phyloP scores from a whole-genome alignment of 2,329 filamentous ascomycete species.

The Venturia effusa region DNA sequence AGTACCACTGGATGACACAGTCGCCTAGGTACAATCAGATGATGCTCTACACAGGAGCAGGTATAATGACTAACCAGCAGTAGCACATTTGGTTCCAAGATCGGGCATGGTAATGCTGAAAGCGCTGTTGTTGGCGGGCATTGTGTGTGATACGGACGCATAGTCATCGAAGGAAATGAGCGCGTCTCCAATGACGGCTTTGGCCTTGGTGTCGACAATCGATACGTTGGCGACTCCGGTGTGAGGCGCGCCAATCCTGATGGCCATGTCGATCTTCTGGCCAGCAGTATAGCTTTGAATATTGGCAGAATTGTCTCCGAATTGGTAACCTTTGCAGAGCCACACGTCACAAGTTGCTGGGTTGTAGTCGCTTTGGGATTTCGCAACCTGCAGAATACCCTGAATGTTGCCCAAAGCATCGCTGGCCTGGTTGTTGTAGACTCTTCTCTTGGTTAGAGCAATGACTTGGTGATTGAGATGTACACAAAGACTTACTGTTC shows the following conservation, averaged over 20 bases:
- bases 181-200: conserved; percentile 41
- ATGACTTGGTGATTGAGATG: neutral
- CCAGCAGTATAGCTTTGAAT: conserved; percentile 42
- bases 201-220: conserved; percentile 43
- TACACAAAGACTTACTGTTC: conserved; percentile 24
- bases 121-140: conserved; percentile 34
- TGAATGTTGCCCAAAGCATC: conserved; percentile 50
- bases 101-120: conserved; percentile 47
- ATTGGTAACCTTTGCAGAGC: conserved; percentile 49
- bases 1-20: conserved; percentile 52
- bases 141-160: conserved; percentile 35
- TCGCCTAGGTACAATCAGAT: conserved; percentile 10
- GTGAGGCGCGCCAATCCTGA: conserved; percentile 43
- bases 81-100: conserved; percentile 35
- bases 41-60: conserved; percentile 7
- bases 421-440: conserved; percentile 40
- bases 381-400: conserved; percentile 40
- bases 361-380: conserved; percentile 38
- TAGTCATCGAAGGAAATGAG: conserved; percentile 47
- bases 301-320: conserved; percentile 43
- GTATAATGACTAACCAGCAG: conserved; percentile 25
- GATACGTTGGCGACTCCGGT: conserved; percentile 48
- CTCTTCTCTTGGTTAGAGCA: conserved; percentile 12
- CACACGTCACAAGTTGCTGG: conserved; percentile 39
- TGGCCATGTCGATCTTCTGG: conserved; percentile 33